Percentiles rank a stretch among this genome's conserved stretches.
phyloP scores from a whole-genome alignment of 2,329 filamentous ascomycete genomes.

The Fusarium nanum region DNA sequence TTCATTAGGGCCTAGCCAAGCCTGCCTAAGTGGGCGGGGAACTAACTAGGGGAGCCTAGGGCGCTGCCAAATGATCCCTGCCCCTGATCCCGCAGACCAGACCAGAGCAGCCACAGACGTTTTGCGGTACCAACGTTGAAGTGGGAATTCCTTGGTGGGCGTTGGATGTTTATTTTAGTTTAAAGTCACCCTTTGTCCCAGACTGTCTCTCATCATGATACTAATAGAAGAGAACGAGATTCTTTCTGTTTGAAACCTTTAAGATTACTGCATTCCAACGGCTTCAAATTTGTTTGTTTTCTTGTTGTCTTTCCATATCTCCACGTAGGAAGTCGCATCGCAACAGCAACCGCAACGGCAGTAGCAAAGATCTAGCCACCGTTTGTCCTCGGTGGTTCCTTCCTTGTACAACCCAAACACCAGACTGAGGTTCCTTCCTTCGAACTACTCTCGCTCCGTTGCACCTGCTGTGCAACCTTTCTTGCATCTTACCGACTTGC shows the following conservation, averaged over 20 bases:
- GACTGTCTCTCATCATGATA: conserved; percentile 15
- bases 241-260: conserved; percentile 6
- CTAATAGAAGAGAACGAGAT: conserved; percentile 12
- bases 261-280: conserved; percentile 18
- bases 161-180: conserved; percentile 18
- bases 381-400: conserved; percentile 32
- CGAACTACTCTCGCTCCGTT: conserved; percentile 31
- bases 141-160: conserved; percentile 39
- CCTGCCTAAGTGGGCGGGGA: background rate
- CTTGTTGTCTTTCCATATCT: conserved; percentile 7
- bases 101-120: conserved; percentile 36
- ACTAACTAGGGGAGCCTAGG: conserved; percentile 30
- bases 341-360: conserved; percentile 4
- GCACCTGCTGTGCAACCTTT: conserved; percentile 38
- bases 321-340: conserved; percentile 2
- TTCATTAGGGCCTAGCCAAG: conserved; percentile 6
- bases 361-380: conserved; percentile 9
- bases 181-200: conserved; percentile 45
- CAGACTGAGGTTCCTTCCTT: conserved; percentile 19
- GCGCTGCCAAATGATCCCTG: conserved; percentile 13
- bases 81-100: conserved; percentile 42
- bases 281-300: background rate
- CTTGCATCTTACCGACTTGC: conserved; percentile 4
- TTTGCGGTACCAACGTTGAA: conserved; percentile 39
- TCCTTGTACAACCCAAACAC: conserved; percentile 36